A percentile compares a stretch with the other conserved stretches of the same genome.
These are phyloP conservation scores for Arabidopsis arenosa DNA, from an alignment of 345 rosid species.

Conservation along the genomic window DNA sequence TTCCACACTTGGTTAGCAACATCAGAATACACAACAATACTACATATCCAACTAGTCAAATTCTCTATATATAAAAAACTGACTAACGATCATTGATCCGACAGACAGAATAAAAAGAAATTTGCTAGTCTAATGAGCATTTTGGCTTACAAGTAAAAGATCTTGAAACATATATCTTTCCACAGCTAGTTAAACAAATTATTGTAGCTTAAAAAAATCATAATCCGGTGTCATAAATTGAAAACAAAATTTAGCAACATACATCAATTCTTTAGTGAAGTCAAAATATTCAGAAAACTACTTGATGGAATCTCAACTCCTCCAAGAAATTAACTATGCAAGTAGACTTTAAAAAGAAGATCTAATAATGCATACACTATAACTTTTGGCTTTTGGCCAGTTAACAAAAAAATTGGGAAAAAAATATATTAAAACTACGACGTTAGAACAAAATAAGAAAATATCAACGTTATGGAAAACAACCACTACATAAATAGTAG, in stretches of 20 bases:
- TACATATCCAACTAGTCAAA: not conserved
- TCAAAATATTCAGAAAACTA: not conserved
- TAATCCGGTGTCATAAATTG: not conserved
- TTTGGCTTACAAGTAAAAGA: not conserved
- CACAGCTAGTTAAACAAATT: not conserved
- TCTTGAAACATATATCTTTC: not conserved
- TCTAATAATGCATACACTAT: not conserved
- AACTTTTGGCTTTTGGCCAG: not conserved
- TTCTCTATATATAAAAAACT: not conserved
- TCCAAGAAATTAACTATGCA: not conserved
- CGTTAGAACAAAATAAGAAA: not conserved
- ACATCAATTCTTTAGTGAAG: not conserved
- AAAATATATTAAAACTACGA: not conserved
- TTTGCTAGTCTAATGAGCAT: not conserved
- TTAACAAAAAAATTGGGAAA: not conserved
- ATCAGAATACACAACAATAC: not conserved
- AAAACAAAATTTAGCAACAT: not conserved
- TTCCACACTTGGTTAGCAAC: no score
- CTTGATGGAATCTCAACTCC: not conserved
- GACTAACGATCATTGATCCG: no score
- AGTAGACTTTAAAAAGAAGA: no score
- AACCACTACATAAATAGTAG: conserved; percentile 12
- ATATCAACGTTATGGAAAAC: conserved; percentile 1
- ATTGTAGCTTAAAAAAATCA: not conserved
- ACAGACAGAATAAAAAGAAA: not conserved